phyloP scores from a whole-genome alignment of 352 stramenopile genomes.

The Phytophthora lateralis region DNA sequence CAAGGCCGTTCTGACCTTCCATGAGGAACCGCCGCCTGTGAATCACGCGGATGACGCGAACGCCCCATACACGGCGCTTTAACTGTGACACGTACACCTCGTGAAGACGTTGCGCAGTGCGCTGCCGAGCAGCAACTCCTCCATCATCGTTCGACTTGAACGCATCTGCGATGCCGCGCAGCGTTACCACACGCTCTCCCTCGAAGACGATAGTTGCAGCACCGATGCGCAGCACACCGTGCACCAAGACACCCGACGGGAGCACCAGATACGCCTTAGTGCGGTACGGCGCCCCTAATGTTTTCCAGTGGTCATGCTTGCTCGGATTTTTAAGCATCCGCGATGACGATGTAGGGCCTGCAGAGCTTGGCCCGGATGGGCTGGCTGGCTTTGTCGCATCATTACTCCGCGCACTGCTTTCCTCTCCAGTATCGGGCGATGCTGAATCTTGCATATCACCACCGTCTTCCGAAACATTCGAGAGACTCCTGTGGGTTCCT shows the following conservation, averaged over 20 bases:
- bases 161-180: conserved; percentile 62
- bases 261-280: conserved; percentile 83
- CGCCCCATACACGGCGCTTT: conserved; percentile 75
- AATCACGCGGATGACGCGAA: conserved; percentile 82
- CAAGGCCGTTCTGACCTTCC: conserved; percentile 71
- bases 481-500: conserved; percentile 27
- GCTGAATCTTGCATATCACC: conserved; percentile 19
- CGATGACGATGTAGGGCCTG: conserved; percentile 20
- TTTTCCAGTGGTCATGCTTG: conserved; percentile 75
- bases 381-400: conserved; percentile 25
- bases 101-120: conserved; percentile 43
- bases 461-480: conserved; percentile 38
- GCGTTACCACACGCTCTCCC: conserved; percentile 71
- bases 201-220: conserved; percentile 81
- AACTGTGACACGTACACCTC: conserved; percentile 72
- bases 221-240: conserved; percentile 76
- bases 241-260: conserved; percentile 72
- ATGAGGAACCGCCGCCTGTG: conserved; percentile 79
- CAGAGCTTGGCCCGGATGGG: conserved; percentile 23
- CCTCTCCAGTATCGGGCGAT: conserved; percentile 28
- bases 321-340: conserved; percentile 44
- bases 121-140: conserved; percentile 32
- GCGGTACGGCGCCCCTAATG: conserved; percentile 59
- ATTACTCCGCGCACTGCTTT: conserved; percentile 17
- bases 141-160: conserved; percentile 51